Percentiles rank a stretch among this genome's conserved stretches.
phyloP scores from a whole-genome alignment of 2,329 filamentous ascomycete species.

The Aspergillus alliaceus region DNA sequence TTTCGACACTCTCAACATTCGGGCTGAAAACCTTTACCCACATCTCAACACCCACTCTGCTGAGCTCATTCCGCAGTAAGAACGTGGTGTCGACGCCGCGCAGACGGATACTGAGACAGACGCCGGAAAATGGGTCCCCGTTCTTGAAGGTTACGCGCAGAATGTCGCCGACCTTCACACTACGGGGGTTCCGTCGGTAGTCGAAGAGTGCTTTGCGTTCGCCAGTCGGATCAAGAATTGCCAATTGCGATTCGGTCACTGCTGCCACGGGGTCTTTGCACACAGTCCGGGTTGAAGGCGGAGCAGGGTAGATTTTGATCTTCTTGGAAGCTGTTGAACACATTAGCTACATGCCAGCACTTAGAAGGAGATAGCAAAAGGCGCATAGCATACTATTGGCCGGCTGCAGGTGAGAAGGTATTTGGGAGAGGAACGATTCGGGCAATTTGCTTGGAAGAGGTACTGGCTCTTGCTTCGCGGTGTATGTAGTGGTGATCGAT shows the following conservation, averaged over 20 bases:
- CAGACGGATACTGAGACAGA: conserved; percentile 81
- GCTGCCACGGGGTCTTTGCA: conserved; percentile 64
- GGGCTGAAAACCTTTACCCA: conserved; percentile 96
- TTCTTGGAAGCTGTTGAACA: conserved; percentile 43
- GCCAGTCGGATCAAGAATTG: conserved; percentile 78
- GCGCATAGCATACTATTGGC: conserved; percentile 32
- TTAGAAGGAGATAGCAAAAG: not conserved
- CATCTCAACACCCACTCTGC: conserved; percentile 89
- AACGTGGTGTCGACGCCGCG: conserved; percentile 88
- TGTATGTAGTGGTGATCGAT: conserved; percentile 52
- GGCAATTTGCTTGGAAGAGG: conserved; percentile 45
- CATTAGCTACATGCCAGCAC: not conserved
- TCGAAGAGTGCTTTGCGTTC: conserved; percentile 80
- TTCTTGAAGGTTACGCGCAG: conserved; percentile 83
- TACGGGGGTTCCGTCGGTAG: conserved; percentile 68
- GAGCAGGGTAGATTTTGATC: conserved; percentile 55
- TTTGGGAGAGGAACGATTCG: conserved; percentile 42
- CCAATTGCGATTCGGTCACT: conserved; percentile 68
- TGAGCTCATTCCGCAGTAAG: conserved; percentile 80
- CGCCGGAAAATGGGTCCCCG: conserved; percentile 86
- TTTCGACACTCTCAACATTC: conserved; percentile 84
- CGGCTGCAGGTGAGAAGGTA: conserved; percentile 40
- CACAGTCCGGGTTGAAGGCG: conserved; percentile 31
- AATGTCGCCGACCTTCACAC: conserved; percentile 82
- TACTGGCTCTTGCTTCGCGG: conserved; percentile 40